Evolutionary conservation across 345 rosid species (phyloP).

Genomic region (Eucalyptus sp.): DNA sequence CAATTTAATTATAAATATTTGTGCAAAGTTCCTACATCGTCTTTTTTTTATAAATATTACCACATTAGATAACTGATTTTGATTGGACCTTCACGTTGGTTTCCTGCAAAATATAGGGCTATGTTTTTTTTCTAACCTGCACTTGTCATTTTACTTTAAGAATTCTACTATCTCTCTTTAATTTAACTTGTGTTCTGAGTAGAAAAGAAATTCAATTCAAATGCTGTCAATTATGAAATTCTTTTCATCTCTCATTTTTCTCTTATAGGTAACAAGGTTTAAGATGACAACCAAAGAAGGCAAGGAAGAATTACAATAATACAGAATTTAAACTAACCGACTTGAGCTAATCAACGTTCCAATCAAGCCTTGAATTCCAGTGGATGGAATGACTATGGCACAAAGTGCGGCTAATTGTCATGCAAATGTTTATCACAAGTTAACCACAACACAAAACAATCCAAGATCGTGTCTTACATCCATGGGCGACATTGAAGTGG

Average conservation of each 20-base stretch:
- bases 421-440: not conserved
- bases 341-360: not conserved
- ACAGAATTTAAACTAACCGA: not conserved
- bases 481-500: not conserved
- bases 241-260: not conserved
- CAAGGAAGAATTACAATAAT: not conserved
- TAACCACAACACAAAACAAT: not conserved
- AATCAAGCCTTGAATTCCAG: not conserved
- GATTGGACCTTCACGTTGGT: not conserved
- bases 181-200: not conserved
- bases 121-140: not conserved
- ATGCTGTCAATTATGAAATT: not conserved
- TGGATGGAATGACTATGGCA: not conserved
- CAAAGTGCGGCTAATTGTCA: not conserved
- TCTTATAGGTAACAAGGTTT: not conserved
- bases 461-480: not conserved
- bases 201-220: not conserved
- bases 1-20: not conserved
- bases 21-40: accelerated
- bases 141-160: not conserved
- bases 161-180: not conserved
- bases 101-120: not conserved
- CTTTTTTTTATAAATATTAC: not conserved
- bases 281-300: not conserved
- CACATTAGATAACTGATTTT: not conserved